Base-by-base conservation (phyloP, 75 land plant genomes). In the Picea sitchensis region DNA sequence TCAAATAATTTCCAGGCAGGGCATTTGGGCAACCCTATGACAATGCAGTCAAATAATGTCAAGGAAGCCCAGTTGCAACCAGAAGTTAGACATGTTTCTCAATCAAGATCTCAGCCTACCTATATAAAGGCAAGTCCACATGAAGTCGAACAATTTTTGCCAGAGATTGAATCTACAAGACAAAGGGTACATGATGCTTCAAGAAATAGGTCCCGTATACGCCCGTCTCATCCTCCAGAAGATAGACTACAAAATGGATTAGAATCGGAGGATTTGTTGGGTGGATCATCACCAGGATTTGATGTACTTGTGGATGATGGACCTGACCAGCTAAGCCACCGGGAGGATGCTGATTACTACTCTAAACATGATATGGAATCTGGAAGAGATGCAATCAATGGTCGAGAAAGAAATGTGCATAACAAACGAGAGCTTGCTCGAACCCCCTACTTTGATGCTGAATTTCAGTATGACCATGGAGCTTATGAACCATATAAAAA, bases 261-360 rank as follows among this genome's bases (percentile, higher is more conserved):
- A 79, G 96, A 90, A 13, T 78, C 86, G 60, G 92, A 88, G 61
- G 96, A 91, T 65, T 80, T 84, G 77, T 78, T 88, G 81, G 85
- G 83, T 77, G 94, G 91, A 74, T 92, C 96, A n/a, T 96, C 98
- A 71, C 95, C 97, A 84, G 97, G 97, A 18, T 96, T 96, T 90
- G 98, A 96, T 89, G 98, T 96, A 14, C 98, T 96, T 62, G 96
- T 95, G 1, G 88, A 88, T 79, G 81, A 79, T 77, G 86, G 78
- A 8, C 83, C 84, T 44, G 90, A 88, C 56, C 74, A 79, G 75
- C 65, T 80, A 59, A 80, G 18, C n/a, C 82, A 78, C 78, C 81
- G 8, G 2, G 83, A 84, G 63, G 90, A 83, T 41, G 85, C 62
- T 60, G 86, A 81, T 21, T 81, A 84, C 65, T 21, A 51, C 47